phyloP scores from a whole-genome alignment of 2,329 filamentous ascomycete genomes.

The Cryoendolithus antarcticus region DNA sequence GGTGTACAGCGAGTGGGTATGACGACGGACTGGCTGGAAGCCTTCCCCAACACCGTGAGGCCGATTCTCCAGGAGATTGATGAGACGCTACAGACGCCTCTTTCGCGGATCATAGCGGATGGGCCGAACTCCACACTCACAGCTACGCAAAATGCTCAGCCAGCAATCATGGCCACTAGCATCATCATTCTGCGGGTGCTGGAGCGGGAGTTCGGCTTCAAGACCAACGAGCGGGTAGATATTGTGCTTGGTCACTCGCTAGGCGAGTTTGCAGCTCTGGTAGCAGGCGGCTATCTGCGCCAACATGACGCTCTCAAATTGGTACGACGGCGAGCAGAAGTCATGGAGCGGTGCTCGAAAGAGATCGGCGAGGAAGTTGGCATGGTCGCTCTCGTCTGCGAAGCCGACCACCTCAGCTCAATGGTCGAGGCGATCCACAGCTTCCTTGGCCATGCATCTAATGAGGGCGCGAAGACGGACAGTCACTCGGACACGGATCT shows the following conservation, averaged over 20 bases:
- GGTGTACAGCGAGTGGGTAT: slow-evolving; percentile 26
- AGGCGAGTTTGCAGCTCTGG: slow-evolving; percentile 84
- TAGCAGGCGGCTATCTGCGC: slow-evolving; percentile 66
- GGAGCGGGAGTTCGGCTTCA: slow-evolving; percentile 73
- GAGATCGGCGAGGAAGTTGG: slow-evolving; percentile 65
- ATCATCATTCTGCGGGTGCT: slow-evolving; percentile 80
- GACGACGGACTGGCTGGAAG: slow-evolving; percentile 62
- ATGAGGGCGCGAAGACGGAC: slow-evolving; percentile 54
- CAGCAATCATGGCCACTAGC: slow-evolving; percentile 90
- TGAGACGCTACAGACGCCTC: slow-evolving; percentile 56
- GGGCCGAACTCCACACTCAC: slow-evolving; percentile 69
- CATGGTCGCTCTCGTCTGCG: slow-evolving; percentile 87
- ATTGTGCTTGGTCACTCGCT: slow-evolving; percentile 81
- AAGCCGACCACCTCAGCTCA: slow-evolving; percentile 58
- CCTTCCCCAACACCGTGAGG: slow-evolving; percentile 65
- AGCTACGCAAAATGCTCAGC: slow-evolving; percentile 76
- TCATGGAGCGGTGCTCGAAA: slow-evolving; percentile 67
- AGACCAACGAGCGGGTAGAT: slow-evolving; percentile 57
- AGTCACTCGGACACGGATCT: slow-evolving; percentile 45
- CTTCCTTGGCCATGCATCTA: slow-evolving; percentile 58
- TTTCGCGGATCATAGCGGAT: slow-evolving; percentile 66
- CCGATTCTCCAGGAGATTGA: slow-evolving; percentile 82
- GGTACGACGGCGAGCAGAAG: slow-evolving; percentile 64
- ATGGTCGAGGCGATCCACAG: slow-evolving; percentile 65
- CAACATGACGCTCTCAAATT: slow-evolving; percentile 69